Conservation (phyloP, 768 basidiomycete genomes). For the Trametes meyenii region DNA sequence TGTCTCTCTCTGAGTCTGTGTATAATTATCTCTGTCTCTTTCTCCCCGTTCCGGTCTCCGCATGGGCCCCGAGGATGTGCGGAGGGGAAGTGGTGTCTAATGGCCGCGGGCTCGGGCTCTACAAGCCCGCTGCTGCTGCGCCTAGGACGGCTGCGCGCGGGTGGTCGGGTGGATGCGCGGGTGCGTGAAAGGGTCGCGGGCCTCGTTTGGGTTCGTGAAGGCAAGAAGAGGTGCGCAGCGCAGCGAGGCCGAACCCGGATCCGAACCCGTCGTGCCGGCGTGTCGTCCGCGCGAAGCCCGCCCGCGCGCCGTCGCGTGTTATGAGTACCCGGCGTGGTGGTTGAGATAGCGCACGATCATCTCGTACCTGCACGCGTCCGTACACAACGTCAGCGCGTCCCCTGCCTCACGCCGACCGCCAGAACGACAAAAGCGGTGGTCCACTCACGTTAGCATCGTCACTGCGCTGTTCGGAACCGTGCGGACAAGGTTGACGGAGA, state of each 20-base stretch:
- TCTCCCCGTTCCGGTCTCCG: background rate
- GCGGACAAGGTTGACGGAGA: conserved; percentile 91
- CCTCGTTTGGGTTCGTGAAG: no score
- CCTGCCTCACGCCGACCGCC: background rate
- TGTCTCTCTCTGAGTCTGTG: background rate
- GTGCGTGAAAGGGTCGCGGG: no score
- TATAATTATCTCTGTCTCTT: background rate
- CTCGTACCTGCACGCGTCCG: conserved; percentile 30
- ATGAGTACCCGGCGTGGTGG: conserved; percentile 21
- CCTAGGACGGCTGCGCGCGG: no score
- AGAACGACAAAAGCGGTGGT: background rate
- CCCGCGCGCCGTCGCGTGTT: background rate
- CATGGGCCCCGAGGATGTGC: no score
- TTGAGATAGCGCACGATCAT: conserved; percentile 35
- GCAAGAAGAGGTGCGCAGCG: no score
- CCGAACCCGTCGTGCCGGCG: no score
- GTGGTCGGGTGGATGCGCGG: no score
- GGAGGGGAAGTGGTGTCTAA: no score
- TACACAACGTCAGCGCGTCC: background rate
- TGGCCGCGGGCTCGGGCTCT: no score
- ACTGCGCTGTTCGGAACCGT: conserved; percentile 97
- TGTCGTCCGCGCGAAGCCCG: no score
- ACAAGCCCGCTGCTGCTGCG: no score
- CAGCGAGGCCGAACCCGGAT: no score
- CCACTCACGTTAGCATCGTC: conserved; percentile 87